These are phyloP conservation scores for Colletotrichum endophyticum DNA, from an alignment of 2,329 filamentous ascomycete species.

Conservation along the genomic window DNA sequence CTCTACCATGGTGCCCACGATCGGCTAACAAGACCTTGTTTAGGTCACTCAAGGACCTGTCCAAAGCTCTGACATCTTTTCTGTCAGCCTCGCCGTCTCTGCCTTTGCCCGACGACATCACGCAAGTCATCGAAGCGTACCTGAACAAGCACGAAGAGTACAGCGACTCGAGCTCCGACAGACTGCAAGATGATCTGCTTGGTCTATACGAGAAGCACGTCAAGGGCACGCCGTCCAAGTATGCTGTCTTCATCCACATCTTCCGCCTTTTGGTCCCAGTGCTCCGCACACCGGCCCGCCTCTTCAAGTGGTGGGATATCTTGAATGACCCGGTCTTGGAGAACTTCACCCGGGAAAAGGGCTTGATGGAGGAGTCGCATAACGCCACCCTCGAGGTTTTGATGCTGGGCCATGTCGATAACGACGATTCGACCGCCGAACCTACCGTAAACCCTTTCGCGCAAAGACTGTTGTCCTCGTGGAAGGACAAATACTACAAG, in stretches of 20 bases:
- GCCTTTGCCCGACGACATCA: slow-evolving; percentile 71
- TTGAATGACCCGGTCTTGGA: slow-evolving; percentile 58
- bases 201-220: slow-evolving; percentile 70
- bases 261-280: slow-evolving; percentile 68
- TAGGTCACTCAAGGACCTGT: slow-evolving; percentile 66
- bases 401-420: slow-evolving; percentile 64
- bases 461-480: slow-evolving; percentile 60
- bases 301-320: slow-evolving; percentile 76
- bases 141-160: slow-evolving; percentile 69
- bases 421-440: slow-evolving; percentile 48
- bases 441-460: slow-evolving; percentile 53
- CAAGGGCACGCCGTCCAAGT: slow-evolving; percentile 57
- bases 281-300: slow-evolving; percentile 65
- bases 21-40: neutral
- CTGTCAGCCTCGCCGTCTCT: slow-evolving; percentile 50
- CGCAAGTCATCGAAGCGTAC: slow-evolving; percentile 68
- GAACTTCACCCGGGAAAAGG: slow-evolving; percentile 33
- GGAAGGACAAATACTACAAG: slow-evolving; percentile 52
- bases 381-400: slow-evolving; percentile 70
- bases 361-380: slow-evolving; percentile 66
- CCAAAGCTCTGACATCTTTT: slow-evolving; percentile 60
- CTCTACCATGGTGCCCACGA: neutral
- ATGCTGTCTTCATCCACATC: slow-evolving; percentile 72
- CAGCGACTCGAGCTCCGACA: slow-evolving; percentile 72
- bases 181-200: slow-evolving; percentile 75